Evolutionary conservation across 495 filamentous ascomycete genomes (phyloP).

Genomic region (Articulospora tetracladia): DNA sequence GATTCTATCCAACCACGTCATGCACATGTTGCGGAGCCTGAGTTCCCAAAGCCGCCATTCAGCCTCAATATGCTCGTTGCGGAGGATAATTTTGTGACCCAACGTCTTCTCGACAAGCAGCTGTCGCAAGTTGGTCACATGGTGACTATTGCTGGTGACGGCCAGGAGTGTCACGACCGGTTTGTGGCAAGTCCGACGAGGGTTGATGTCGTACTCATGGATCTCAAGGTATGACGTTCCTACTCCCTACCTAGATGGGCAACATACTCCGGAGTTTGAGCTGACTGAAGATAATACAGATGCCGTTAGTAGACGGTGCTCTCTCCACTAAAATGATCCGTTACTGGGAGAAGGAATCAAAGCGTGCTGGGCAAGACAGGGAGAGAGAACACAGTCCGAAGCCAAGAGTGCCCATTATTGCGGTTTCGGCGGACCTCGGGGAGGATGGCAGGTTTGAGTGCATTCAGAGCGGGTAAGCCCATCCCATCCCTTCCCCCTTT

Average conservation of each 20-base stretch:
- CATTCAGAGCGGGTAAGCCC: slow-evolving; percentile 59
- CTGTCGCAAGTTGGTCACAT: slow-evolving; percentile 74
- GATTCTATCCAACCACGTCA: background rate
- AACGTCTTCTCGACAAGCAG: slow-evolving; percentile 77
- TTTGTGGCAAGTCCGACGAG: slow-evolving; percentile 53
- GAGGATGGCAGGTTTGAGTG: slow-evolving; percentile 68
- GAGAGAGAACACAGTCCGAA: slow-evolving; percentile 16
- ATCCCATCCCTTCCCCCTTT: background rate
- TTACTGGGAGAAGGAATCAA: slow-evolving; percentile 51
- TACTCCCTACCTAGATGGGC: too few relatives aligned
- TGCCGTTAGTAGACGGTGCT: slow-evolving; percentile 89
- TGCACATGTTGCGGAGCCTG: background rate
- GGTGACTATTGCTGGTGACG: slow-evolving; percentile 72
- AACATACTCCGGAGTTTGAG: too few relatives aligned
- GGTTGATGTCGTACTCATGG: slow-evolving; percentile 90
- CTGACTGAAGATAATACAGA: slow-evolving; percentile 31
- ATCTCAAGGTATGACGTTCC: slow-evolving; percentile 68
- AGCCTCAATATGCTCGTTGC: slow-evolving; percentile 62
- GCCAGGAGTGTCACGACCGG: slow-evolving; percentile 73
- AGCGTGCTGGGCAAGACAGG: background rate
- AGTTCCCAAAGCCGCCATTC: slow-evolving; percentile 34
- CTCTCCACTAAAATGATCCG: slow-evolving; percentile 79
- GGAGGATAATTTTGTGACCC: slow-evolving; percentile 91
- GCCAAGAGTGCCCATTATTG: slow-evolving; percentile 72
- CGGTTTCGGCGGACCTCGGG: slow-evolving; percentile 80